phyloP scores from a whole-genome alignment of 139 green algal genomes.

The Chlamydomonas urium region DNA sequence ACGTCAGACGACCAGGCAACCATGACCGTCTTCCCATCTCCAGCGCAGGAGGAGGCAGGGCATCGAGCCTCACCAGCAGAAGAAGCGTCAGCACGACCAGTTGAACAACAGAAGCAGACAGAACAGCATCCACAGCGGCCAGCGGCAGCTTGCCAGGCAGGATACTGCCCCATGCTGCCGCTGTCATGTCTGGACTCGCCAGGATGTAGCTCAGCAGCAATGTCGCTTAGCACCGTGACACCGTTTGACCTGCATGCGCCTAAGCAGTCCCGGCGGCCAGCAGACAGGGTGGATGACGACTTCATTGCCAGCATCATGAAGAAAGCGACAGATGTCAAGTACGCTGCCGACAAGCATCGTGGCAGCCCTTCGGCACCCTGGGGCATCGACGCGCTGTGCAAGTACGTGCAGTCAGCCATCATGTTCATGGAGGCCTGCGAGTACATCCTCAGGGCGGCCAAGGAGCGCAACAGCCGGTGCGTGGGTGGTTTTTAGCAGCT shows the following conservation, averaged over 20 bases:
- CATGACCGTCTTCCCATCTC: not conserved
- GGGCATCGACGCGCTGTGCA: constrained; percentile 16
- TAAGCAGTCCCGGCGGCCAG: not conserved
- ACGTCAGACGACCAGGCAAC: too few relatives aligned
- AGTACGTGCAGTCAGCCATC: constrained; percentile 17
- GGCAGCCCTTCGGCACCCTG: not conserved
- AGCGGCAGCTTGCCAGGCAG: not conserved
- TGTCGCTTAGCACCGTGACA: constrained; percentile 14
- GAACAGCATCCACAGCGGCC: not conserved
- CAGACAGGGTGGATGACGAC: not conserved
- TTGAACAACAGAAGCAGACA: too few relatives aligned
- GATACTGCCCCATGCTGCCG: too few relatives aligned
- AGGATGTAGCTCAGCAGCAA: not conserved
- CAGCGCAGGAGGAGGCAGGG: not conserved
- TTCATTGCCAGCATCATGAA: not conserved
- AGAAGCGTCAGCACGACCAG: not conserved
- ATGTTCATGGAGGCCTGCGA: constrained; percentile 38
- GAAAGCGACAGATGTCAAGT: not conserved
- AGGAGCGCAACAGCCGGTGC: too few relatives aligned
- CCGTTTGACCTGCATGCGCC: constrained; percentile 23
- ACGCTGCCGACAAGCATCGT: not conserved
- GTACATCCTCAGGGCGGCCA: too few relatives aligned
- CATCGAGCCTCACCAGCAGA: not conserved
- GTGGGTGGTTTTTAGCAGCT: too few relatives aligned
- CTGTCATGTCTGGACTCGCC: not conserved